Percentiles rank a stretch among this genome's conserved stretches.
phyloP scores from a whole-genome alignment of 768 basidiomycete species.

The Boletus insuetus region DNA sequence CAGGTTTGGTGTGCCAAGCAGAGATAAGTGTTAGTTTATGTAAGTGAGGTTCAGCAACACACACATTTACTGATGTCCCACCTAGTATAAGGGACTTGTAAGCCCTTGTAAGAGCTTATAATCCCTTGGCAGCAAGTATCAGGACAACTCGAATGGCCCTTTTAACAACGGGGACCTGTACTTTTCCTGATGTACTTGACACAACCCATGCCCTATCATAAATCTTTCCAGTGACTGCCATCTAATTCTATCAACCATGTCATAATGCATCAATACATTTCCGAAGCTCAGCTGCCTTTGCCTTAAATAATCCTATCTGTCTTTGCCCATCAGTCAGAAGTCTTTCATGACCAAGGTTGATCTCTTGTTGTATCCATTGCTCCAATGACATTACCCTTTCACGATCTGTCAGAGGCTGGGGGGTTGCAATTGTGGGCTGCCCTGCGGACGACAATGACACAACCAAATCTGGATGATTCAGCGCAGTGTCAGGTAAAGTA shows the following conservation, averaged over 20 bases:
- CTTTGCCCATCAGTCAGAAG: constrained; percentile 51
- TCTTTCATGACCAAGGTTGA: constrained; percentile 62
- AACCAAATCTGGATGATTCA: constrained; percentile 5
- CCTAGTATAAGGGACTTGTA: no score
- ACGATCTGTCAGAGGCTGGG: constrained; percentile 33
- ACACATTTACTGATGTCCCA: no score
- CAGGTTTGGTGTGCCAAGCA: no score
- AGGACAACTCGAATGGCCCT: no score
- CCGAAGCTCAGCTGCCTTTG: constrained; percentile 41
- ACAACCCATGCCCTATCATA: no score
- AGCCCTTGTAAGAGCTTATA: no score
- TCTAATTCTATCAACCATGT: neutral
- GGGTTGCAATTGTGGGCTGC: constrained; percentile 7
- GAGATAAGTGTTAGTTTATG: no score
- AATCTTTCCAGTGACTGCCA: no score
- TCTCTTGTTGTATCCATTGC: constrained; percentile 78
- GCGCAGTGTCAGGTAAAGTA: neutral
- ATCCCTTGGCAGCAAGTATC: no score
- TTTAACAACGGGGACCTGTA: no score
- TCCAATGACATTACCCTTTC: constrained; percentile 81
- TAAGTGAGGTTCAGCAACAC: no score
- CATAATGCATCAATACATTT: constrained; percentile 35
- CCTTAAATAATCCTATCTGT: constrained; percentile 48
- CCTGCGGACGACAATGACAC: constrained; percentile 14
- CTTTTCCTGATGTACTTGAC: no score